phyloP scores from a whole-genome alignment of 345 rosid species.

The Salix brachista region DNA sequence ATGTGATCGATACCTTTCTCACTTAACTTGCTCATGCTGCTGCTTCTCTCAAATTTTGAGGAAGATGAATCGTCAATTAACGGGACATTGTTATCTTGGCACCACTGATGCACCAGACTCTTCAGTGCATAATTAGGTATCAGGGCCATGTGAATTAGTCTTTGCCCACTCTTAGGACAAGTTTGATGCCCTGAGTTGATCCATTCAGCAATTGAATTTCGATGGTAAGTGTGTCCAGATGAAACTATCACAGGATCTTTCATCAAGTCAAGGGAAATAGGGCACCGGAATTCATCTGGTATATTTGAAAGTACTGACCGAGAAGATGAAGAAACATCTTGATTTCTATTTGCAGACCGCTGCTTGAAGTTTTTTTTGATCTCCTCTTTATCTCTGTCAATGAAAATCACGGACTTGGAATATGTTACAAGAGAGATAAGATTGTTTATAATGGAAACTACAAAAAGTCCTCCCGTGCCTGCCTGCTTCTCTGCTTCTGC shows the following conservation, averaged over 20 bases:
- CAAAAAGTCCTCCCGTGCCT: constrained; percentile 60
- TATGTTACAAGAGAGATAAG: constrained; percentile 47
- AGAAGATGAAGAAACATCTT: constrained; percentile 39
- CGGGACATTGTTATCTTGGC: constrained; percentile 56
- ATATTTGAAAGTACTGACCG: constrained; percentile 29
- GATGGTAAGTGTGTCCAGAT: constrained; percentile 64
- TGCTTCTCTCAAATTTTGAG: constrained; percentile 23
- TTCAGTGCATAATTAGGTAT: constrained; percentile 62
- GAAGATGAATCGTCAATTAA: constrained; percentile 34
- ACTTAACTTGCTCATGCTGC: constrained; percentile 21
- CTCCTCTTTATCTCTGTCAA: constrained; percentile 26
- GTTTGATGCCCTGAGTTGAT: constrained; percentile 63
- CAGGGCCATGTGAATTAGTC: constrained; percentile 62
- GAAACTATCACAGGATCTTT: constrained; percentile 62
- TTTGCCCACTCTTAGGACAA: constrained; percentile 63
- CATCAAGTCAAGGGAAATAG: constrained; percentile 64
- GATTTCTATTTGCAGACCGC: constrained; percentile 13
- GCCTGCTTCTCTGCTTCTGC: constrained; percentile 60
- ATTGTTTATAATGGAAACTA: constrained; percentile 60
- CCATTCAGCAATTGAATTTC: constrained; percentile 62
- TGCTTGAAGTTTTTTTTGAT: constrained; percentile 23
- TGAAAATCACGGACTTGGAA: constrained; percentile 41
- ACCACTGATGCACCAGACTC: constrained; percentile 60
- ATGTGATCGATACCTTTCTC: constrained; percentile 45
- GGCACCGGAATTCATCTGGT: constrained; percentile 65